These are phyloP conservation scores for Selenicereus undatus DNA, from an alignment of 148 eudicot species.

Conservation along the genomic window DNA sequence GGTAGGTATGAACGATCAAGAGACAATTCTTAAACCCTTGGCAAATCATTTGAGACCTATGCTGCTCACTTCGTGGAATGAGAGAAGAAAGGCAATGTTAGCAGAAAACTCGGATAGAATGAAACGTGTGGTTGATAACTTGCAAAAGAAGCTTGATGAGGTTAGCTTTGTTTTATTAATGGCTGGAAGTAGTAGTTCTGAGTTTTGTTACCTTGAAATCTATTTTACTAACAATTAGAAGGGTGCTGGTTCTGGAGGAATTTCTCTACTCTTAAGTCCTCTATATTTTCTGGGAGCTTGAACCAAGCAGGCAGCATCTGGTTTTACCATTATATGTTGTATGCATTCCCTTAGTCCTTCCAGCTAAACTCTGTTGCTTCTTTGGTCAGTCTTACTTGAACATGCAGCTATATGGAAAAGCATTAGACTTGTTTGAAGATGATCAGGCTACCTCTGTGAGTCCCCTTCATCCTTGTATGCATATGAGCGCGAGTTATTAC, in stretches of 20 bases:
- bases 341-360: neutral
- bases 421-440: conserved; percentile 88
- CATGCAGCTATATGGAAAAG: conserved; percentile 89
- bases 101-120: conserved; percentile 80
- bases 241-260: neutral
- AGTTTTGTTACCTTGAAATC: neutral
- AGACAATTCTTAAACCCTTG: conserved; percentile 67
- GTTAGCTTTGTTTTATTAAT: conserved; percentile 33
- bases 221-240: neutral
- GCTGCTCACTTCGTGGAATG: conserved; percentile 78
- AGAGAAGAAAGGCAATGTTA: conserved; percentile 64
- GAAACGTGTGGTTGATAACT: conserved; percentile 56
- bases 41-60: conserved; percentile 80
- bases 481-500: neutral
- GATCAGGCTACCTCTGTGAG: conserved; percentile 81
- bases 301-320: neutral
- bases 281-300: neutral
- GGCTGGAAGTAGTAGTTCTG: conserved; percentile 1
- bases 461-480: conserved; percentile 12
- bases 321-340: neutral
- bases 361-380: conserved; percentile 7
- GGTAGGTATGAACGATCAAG: conserved; percentile 67
- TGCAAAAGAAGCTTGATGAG: conserved; percentile 92
- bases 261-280: neutral
- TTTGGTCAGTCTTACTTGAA: conserved; percentile 63